Conservation (phyloP, 805 yeast genomes). For the Tetrapisispora namnaoensis region DNA sequence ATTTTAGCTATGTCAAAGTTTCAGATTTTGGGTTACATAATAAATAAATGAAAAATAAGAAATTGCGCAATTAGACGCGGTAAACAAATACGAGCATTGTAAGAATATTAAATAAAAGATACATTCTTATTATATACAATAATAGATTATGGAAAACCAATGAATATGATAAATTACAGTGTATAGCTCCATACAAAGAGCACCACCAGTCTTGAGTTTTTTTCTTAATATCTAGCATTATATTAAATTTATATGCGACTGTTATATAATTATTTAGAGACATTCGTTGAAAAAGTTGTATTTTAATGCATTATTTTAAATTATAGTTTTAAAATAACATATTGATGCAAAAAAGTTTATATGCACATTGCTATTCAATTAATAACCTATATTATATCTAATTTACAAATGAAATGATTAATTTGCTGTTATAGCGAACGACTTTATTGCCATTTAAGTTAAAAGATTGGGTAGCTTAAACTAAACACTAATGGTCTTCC, state of each 20-base stretch:
- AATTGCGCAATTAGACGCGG: not conserved
- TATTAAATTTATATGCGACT: no score
- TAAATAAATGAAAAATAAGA: no score
- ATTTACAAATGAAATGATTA: not conserved
- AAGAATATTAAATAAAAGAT: not conserved
- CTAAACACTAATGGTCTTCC: constrained; percentile 94
- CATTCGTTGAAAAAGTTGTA: not conserved
- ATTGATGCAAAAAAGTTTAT: not conserved
- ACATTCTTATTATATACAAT: no score
- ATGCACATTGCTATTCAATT: not conserved
- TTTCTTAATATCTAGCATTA: no score
- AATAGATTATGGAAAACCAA: no score
- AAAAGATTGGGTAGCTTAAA: not conserved
- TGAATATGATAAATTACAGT: no score
- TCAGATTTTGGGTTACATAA: not conserved
- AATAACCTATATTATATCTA: not conserved
- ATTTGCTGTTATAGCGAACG: not conserved
- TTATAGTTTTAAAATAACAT: not conserved
- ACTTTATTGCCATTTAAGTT: not conserved
- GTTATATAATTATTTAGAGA: not conserved
- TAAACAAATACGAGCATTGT: not conserved
- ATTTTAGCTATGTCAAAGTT: not conserved
- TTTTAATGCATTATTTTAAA: not conserved
- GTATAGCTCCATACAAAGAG: no score
- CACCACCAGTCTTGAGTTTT: no score